Conservation (phyloP, 345 rosid genomes). For the Viola odorata region DNA sequence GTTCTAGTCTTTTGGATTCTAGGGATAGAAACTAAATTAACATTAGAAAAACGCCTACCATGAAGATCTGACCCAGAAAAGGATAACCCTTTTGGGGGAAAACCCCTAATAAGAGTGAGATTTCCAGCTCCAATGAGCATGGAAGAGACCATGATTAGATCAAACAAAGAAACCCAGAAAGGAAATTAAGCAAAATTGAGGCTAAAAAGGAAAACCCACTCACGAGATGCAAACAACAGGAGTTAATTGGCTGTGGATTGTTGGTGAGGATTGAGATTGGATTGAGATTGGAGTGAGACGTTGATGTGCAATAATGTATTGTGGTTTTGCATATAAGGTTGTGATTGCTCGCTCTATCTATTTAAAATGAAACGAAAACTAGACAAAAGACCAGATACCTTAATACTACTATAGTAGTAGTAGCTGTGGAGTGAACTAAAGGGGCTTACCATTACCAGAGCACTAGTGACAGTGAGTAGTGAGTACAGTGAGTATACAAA, state of each 20-base stretch:
- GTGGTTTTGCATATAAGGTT: neutral
- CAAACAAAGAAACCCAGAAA: constrained; percentile 9
- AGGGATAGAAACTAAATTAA: constrained; percentile 24
- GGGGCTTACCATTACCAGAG: neutral
- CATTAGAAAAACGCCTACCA: constrained; percentile 31
- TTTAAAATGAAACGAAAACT: neutral
- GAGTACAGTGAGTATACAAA: neutral
- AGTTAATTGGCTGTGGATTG: constrained; percentile 1
- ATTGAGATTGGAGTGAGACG: neutral
- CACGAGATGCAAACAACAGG: neutral
- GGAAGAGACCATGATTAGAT: constrained; percentile 53
- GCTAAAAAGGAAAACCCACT: constrained; percentile 6
- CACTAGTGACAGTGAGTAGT: neutral
- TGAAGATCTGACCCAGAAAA: constrained; percentile 39
- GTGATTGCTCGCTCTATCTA: constrained; percentile 2
- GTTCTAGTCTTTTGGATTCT: constrained; percentile 27
- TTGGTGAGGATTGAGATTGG: neutral
- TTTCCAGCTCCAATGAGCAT: constrained; percentile 63
- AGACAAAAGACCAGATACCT: neutral
- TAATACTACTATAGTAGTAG: neutral
- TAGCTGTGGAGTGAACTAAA: neutral
- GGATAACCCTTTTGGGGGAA: constrained; percentile 34
- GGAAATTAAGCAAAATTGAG: neutral
- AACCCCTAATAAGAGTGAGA: constrained; percentile 35
- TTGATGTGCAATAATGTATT: neutral